A percentile compares a stretch with the other conserved stretches of the same genome.
phyloP scores from a whole-genome alignment of 2,329 filamentous ascomycete species.

The Colletotrichum ledebouriae region DNA sequence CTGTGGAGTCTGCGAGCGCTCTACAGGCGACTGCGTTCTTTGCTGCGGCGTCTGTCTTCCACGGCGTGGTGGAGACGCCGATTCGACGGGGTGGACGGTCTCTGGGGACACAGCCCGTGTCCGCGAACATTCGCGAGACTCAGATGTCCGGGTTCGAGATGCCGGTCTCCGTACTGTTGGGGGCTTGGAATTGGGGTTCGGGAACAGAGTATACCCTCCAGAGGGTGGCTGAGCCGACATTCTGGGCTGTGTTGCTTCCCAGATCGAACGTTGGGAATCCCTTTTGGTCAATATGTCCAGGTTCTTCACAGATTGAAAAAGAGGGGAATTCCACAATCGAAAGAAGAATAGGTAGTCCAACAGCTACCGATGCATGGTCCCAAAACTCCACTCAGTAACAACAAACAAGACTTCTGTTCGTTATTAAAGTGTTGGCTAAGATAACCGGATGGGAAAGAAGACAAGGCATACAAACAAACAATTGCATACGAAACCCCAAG shows the following conservation, averaged over 20 bases:
- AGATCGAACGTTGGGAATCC: slow-evolving; percentile 20
- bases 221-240: slow-evolving; percentile 57
- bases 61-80: slow-evolving; percentile 50
- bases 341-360: slow-evolving; percentile 31
- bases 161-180: slow-evolving; percentile 59
- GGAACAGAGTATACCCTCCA: slow-evolving; percentile 70
- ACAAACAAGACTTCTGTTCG: slow-evolving; percentile 25
- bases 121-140: slow-evolving; percentile 52
- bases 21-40: slow-evolving; percentile 51
- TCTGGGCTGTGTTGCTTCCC: slow-evolving; percentile 33
- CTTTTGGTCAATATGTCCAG: slow-evolving; percentile 1
- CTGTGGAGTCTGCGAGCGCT: slow-evolving; percentile 50
- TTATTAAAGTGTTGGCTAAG: slow-evolving; percentile 18
- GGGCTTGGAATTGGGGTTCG: slow-evolving; percentile 61
- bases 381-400: slow-evolving; percentile 19
- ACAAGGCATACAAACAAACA: slow-evolving; percentile 24
- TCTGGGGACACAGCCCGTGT: slow-evolving; percentile 53
- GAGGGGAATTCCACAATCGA: slow-evolving; percentile 21
- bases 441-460: slow-evolving; percentile 25
- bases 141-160: slow-evolving; percentile 55
- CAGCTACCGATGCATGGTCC: slow-evolving; percentile 41
- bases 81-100: slow-evolving; percentile 43
- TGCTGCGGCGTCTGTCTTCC: slow-evolving; percentile 52
- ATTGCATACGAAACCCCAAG: slow-evolving; percentile 21
- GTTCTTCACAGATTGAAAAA: slow-evolving; percentile 21